Evolutionary conservation across 768 basidiomycete genomes (phyloP), one percentile per base, ranked within the genome.

Genomic region (Mycena pura): DNA sequence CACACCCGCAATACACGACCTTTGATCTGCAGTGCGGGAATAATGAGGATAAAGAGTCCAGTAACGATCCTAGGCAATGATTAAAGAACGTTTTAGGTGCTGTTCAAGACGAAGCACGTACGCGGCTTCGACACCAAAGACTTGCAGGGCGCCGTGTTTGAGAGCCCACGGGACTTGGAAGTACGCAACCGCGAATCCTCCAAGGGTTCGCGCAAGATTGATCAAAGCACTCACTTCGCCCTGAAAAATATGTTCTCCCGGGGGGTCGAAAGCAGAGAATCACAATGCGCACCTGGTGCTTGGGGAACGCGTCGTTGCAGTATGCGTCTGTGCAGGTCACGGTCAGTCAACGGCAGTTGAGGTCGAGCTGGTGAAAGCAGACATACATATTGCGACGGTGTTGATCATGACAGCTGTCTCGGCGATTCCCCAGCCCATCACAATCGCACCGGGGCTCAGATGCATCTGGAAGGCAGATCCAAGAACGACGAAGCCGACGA

Each of bases 361-460:
- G n/a, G n/a, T n/a, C n/a, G n/a, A n/a, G n/a, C n/a, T n/a, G n/a
- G n/a, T n/a, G n/a, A n/a, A n/a, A n/a, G 19, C 22, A 43, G 8
- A 62, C 64, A 50, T 19, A 62, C 64, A 68, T 31, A 82, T 72
- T 0, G 78, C 78, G 50, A 81, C 80, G 0, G 82, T 84, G 63
- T 75, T 77, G 56, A 83, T 73, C 74, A 83, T 76, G 47, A 76
- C 64, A 0, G 77, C 73, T 17, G 76, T 71, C 39, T 78, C 72
- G 2, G 79, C 77, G 29, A 83, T 69, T 6, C 84, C 84, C 86
- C 86, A 88, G 8, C 86, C 86, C 73, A 86, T 82, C 44, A 87
- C 77, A 36, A 86, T 69, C 0, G 79, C 83, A 9, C 76, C 82
- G 19, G 80, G 69, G 36, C 74, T 77, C 0, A 82, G 69, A 44